A percentile compares a stretch with the other conserved stretches of the same genome.
phyloP scores from a whole-genome alignment of 2,329 filamentous ascomycete genomes.

The Dactylella cylindrospora region DNA sequence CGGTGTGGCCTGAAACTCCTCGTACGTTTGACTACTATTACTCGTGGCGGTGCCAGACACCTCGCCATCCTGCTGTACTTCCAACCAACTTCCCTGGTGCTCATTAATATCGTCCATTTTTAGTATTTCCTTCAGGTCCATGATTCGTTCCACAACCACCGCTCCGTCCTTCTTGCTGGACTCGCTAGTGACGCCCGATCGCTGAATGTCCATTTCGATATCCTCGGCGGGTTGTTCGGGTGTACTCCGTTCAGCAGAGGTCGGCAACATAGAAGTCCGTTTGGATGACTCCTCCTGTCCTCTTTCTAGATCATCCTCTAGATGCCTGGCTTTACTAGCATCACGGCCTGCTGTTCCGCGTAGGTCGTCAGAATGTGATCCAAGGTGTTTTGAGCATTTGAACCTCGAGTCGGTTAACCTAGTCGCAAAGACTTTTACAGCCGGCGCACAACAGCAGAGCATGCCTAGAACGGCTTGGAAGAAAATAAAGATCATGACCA shows the following conservation, averaged over 20 bases:
- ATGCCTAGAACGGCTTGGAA: conserved; percentile 15
- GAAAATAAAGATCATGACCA: conserved; percentile 11
- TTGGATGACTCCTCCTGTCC: background rate
- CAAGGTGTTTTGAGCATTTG: conserved; percentile 11
- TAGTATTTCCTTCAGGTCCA: conserved; percentile 4
- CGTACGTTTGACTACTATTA: background rate
- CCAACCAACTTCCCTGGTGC: background rate
- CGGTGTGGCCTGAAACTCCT: conserved; percentile 10
- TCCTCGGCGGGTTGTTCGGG: background rate
- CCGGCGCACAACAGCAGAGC: conserved; percentile 15
- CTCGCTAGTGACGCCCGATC: background rate
- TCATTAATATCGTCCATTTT: background rate
- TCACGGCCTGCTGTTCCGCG: conserved; percentile 1
- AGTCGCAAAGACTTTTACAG: conserved; percentile 3
- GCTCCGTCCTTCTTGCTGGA: background rate
- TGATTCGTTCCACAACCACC: conserved; percentile 1
- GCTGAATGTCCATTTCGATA: conserved; percentile 1
- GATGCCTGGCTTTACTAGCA: background rate
- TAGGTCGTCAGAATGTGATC: conserved; percentile 8
- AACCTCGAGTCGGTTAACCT: conserved; percentile 13
- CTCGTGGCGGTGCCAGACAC: background rate
- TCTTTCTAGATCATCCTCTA: background rate
- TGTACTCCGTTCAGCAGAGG: no score
- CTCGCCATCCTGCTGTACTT: background rate
- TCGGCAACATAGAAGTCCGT: no score